phyloP scores from a whole-genome alignment of 2,329 filamentous ascomycete genomes.

The Claviceps sp. region DNA sequence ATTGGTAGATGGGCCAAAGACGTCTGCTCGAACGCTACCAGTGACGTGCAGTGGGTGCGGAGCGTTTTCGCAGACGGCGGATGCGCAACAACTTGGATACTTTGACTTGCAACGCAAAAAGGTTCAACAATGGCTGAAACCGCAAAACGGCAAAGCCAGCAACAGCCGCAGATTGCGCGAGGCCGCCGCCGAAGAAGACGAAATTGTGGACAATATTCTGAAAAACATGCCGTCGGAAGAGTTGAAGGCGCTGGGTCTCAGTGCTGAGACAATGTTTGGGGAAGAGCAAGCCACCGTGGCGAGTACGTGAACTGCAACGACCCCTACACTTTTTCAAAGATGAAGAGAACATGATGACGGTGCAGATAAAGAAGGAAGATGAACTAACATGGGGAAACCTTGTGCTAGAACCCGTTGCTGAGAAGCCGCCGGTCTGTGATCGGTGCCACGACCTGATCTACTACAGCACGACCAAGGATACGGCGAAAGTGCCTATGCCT shows the following conservation, averaged over 20 bases:
- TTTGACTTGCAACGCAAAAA: slow-evolving; percentile 38
- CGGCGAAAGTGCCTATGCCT: slow-evolving; percentile 44
- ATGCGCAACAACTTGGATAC: slow-evolving; percentile 40
- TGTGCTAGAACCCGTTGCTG: background rate
- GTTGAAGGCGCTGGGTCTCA: slow-evolving; percentile 32
- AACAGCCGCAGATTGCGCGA: slow-evolving; percentile 7
- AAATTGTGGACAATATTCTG: slow-evolving; percentile 33
- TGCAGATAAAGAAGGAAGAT: background rate
- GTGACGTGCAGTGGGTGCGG: slow-evolving; percentile 51
- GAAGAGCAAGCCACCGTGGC: background rate
- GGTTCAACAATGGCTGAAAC: slow-evolving; percentile 32
- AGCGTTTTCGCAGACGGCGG: slow-evolving; percentile 44
- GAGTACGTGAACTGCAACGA: background rate
- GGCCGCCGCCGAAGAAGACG: slow-evolving; percentile 28
- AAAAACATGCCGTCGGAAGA: slow-evolving; percentile 26
- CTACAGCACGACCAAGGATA: slow-evolving; percentile 46
- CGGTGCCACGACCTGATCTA: slow-evolving; percentile 75
- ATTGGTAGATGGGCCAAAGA: background rate
- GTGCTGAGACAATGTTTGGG: slow-evolving; percentile 24
- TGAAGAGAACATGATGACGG: background rate
- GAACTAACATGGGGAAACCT: background rate
- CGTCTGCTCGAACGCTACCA: slow-evolving; percentile 27
- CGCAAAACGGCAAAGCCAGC: slow-evolving; percentile 5
- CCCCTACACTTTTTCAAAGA: no score
- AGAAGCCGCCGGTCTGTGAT: slow-evolving; percentile 56